Percentiles rank a stretch among this genome's conserved stretches.
phyloP scores from a whole-genome alignment of 352 stramenopile species.

The Globisporangium perplexum region DNA sequence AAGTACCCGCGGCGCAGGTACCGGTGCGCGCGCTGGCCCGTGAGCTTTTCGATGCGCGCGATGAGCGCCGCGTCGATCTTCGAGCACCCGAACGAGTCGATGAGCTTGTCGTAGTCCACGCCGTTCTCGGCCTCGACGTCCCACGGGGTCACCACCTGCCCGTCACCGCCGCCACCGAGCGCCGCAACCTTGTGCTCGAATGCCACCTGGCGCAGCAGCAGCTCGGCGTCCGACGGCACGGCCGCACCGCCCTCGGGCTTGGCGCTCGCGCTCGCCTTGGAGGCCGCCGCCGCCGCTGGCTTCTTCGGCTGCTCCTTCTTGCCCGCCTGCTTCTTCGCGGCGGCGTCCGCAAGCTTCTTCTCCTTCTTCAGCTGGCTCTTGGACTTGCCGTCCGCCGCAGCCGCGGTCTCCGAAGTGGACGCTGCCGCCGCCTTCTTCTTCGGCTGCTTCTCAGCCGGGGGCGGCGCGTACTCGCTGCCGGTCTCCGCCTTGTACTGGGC shows the following conservation, averaged over 20 bases:
- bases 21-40: conserved; percentile 90
- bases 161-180: conserved; percentile 33
- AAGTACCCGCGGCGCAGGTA: conserved; percentile 99
- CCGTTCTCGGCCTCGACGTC: conserved; percentile 92
- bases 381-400: conserved; percentile 40
- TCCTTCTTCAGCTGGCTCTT: conserved; percentile 89
- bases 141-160: conserved; percentile 90
- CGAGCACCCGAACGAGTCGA: conserved; percentile 97
- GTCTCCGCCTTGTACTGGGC: conserved; percentile 74
- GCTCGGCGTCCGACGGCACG: conserved; percentile 45
- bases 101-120: conserved; percentile 99
- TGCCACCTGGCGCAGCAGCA: conserved; percentile 66
- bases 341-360: conserved; percentile 70
- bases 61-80: conserved; percentile 93
- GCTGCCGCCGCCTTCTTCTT: conserved; percentile 17
- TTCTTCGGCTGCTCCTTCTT: conserved; percentile 36
- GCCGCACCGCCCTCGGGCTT: conserved; percentile 57
- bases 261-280: conserved; percentile 58
- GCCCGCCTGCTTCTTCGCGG: conserved; percentile 26
- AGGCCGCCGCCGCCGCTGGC: conserved; percentile 40
- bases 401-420: background rate
- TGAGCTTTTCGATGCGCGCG: conserved; percentile 94
- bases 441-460: conserved; percentile 30
- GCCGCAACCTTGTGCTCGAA: conserved; percentile 67
- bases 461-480: conserved; percentile 60